Evolutionary conservation across 345 rosid species (phyloP).

Genomic region (Turnera subulata): DNA sequence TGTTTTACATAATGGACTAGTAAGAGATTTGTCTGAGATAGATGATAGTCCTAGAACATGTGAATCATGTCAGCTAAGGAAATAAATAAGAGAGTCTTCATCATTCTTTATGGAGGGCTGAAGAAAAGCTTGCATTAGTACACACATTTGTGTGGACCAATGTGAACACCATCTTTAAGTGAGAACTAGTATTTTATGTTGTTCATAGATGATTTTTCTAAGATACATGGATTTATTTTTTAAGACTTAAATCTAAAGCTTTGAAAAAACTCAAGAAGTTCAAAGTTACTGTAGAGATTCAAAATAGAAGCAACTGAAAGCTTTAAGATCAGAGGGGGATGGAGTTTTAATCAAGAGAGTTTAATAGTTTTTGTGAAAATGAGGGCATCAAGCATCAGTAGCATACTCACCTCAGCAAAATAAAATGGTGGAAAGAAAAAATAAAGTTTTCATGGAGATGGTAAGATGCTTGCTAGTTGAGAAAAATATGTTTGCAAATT

Average conservation of each 20-base stretch:
- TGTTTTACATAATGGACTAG: neutral
- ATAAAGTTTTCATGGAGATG: too few species aligned
- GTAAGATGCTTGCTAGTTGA: too few species aligned
- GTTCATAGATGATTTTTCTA: neutral
- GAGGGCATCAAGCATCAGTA: too few species aligned
- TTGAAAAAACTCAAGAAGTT: neutral
- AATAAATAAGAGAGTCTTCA: too few species aligned
- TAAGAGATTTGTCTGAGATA: neutral
- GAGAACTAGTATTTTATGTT: neutral
- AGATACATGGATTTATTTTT: neutral
- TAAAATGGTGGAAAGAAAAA: too few species aligned
- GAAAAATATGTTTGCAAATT: too few species aligned
- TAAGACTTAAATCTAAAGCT: neutral
- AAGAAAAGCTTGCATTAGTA: too few species aligned
- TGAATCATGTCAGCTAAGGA: too few species aligned
- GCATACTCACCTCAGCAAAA: too few species aligned
- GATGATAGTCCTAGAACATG: accelerated
- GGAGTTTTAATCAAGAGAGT: neutral
- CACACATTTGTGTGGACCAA: neutral
- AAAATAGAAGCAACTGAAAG: neutral
- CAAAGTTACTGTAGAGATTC: neutral
- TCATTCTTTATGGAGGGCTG: too few species aligned
- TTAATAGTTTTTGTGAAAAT: too few species aligned
- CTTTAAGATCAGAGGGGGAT: neutral
- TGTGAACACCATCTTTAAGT: neutral